Percentiles rank a stretch among this genome's conserved stretches.
Evolutionary conservation across 139 green algal genomes (phyloP).

Genomic region (Astrephomene gubernaculifera): DNA sequence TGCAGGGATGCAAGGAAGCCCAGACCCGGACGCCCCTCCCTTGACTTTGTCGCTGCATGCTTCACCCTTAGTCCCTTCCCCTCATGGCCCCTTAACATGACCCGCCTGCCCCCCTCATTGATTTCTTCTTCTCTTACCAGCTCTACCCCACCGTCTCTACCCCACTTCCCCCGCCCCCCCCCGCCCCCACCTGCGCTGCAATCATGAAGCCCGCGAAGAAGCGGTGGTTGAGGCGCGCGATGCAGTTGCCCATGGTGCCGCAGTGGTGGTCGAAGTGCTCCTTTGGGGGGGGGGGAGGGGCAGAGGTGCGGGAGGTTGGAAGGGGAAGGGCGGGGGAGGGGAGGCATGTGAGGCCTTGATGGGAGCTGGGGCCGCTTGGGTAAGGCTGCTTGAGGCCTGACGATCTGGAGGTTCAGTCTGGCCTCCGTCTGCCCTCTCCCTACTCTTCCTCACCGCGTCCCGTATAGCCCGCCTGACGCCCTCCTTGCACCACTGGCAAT

Average conservation of each 20-base stretch:
- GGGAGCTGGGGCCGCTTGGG: too few relatives aligned
- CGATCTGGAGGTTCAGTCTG: neutral
- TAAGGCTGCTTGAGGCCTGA: too few relatives aligned
- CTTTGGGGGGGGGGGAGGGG: slow-evolving; percentile 8
- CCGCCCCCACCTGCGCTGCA: slow-evolving; percentile 26
- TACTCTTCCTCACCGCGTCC: neutral
- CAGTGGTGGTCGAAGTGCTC: slow-evolving; percentile 88
- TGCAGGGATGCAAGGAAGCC: neutral
- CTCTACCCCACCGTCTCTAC: neutral
- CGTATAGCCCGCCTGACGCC: neutral
- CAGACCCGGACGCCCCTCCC: neutral
- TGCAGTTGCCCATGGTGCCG: slow-evolving; percentile 77
- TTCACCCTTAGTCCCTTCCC: neutral
- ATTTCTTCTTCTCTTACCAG: neutral
- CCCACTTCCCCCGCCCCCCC: neutral
- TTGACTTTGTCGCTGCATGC: neutral
- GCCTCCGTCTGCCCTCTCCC: too few relatives aligned
- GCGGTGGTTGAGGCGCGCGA: slow-evolving; percentile 77
- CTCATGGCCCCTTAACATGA: neutral
- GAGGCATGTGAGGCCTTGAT: neutral
- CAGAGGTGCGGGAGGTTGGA: neutral
- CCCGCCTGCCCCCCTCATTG: neutral
- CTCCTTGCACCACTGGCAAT: neutral
- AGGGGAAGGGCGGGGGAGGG: too few relatives aligned
- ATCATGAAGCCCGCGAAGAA: slow-evolving; percentile 59